Evolutionary conservation across 2,329 filamentous ascomycete species (phyloP).

Genomic region (Trichoderma hamatum): DNA sequence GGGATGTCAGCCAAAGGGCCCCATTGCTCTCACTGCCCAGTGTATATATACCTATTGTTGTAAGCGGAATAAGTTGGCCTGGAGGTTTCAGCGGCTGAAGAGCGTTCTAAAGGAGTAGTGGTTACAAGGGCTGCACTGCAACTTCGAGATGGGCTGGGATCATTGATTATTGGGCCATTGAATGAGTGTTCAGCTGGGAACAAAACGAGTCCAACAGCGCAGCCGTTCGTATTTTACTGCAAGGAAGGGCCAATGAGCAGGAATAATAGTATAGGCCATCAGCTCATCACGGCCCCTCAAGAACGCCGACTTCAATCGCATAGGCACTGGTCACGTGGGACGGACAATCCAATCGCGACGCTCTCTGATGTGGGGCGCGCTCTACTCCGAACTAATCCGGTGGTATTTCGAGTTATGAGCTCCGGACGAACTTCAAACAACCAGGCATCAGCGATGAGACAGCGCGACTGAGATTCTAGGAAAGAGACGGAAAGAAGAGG

Average conservation of each 20-base stretch:
- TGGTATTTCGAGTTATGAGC: conserved; percentile 8
- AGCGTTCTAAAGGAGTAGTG: conserved; percentile 22
- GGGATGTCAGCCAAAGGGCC: conserved; percentile 21
- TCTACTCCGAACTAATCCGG: conserved; percentile 21
- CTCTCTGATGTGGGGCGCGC: conserved; percentile 28
- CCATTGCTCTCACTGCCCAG: conserved; percentile 17
- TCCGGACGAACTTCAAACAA: conserved; percentile 13
- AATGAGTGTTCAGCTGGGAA: conserved; percentile 15
- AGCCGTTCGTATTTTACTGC: conserved; percentile 30
- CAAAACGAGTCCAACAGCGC: conserved; percentile 19
- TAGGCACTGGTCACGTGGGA: conserved; percentile 33
- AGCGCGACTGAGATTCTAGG: conserved; percentile 12
- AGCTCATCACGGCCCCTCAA: conserved; percentile 34
- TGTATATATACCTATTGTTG: conserved; percentile 19
- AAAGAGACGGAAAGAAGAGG: neutral
- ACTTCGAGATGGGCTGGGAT: conserved; percentile 3
- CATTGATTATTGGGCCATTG: conserved; percentile 23
- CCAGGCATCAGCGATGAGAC: conserved; percentile 25
- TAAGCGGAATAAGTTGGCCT: conserved; percentile 20
- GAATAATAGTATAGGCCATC: conserved; percentile 32
- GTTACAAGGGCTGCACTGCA: conserved; percentile 17
- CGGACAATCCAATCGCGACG: conserved; percentile 25
- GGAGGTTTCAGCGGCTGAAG: conserved; percentile 29
- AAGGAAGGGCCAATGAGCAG: conserved; percentile 33
- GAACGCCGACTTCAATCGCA: conserved; percentile 28